Evolutionary conservation across 495 filamentous ascomycete species (phyloP).

Genomic region (Talaromyces stipitatus): DNA sequence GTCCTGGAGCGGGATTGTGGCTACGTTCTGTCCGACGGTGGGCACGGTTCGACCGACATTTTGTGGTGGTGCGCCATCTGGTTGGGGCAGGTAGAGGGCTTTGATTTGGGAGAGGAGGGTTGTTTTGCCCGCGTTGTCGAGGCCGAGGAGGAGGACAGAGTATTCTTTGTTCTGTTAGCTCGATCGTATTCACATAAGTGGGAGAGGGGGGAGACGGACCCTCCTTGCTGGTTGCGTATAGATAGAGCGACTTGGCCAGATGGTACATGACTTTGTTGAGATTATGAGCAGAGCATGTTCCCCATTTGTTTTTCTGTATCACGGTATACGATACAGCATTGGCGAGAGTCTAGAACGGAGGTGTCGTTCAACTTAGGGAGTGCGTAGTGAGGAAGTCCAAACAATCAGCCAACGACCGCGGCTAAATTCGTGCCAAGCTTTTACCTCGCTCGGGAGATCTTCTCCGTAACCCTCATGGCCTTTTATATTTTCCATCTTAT

Average conservation of each 20-base stretch:
- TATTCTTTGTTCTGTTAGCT: slow-evolving; percentile 58
- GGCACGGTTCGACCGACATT: slow-evolving; percentile 73
- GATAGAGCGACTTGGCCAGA: slow-evolving; percentile 88
- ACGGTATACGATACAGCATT: not conserved
- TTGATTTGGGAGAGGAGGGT: slow-evolving; percentile 96
- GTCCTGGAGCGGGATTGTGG: slow-evolving; percentile 75
- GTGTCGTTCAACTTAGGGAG: no score
- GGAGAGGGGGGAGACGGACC: slow-evolving; percentile 35
- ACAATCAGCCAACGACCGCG: not conserved
- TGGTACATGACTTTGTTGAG: slow-evolving; percentile 71
- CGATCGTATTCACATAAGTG: not conserved
- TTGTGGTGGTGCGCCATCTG: slow-evolving; percentile 41
- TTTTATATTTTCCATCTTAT: slow-evolving; percentile 5
- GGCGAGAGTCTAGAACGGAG: no score
- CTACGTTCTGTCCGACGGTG: slow-evolving; percentile 95
- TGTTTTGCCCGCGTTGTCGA: slow-evolving; percentile 98
- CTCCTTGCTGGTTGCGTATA: slow-evolving; percentile 92
- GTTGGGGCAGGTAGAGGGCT: slow-evolving; percentile 64
- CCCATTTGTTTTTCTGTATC: not conserved
- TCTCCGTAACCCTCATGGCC: no score
- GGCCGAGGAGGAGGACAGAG: slow-evolving; percentile 90
- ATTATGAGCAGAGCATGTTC: slow-evolving; percentile 6
- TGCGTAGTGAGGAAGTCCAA: no score
- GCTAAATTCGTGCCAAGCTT: not conserved
- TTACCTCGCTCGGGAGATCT: no score